Conservation (phyloP, 176 grass and related monocot species). For the Aechmea fasciata region DNA sequence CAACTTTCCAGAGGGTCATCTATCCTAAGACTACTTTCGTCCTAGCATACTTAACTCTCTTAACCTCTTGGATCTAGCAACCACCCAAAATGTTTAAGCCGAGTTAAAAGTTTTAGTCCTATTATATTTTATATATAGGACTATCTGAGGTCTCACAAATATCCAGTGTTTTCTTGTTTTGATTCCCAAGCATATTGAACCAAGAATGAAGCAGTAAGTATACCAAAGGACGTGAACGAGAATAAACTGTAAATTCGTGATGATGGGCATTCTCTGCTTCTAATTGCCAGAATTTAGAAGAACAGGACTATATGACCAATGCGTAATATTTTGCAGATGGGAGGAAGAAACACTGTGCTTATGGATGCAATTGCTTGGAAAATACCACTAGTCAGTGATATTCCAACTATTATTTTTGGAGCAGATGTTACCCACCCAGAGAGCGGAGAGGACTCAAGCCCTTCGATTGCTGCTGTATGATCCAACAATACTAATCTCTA, state of each 20-base stretch:
- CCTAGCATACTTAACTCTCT: no score
- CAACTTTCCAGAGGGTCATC: no score
- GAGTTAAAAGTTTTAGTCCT: no score
- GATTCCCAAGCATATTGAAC: not conserved
- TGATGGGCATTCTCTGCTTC: not conserved
- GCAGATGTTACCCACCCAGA: constrained; percentile 18
- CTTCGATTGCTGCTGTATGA: constrained; percentile 4
- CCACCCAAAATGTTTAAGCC: no score
- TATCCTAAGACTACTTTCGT: no score
- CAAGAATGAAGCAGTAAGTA: not conserved
- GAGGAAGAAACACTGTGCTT: constrained; percentile 23
- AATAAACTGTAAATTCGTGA: not conserved
- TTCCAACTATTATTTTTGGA: constrained; percentile 25
- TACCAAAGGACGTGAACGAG: not conserved
- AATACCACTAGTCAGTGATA: constrained; percentile 18
- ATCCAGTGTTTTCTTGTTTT: no score
- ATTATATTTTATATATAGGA: no score
- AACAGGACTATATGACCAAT: not conserved
- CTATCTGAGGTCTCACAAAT: no score
- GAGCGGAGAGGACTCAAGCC: constrained; percentile 9
- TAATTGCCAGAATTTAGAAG: not conserved
- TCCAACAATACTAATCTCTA: not conserved
- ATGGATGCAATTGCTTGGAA: constrained; percentile 2
- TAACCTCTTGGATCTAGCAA: no score
- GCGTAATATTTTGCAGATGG: constrained; percentile 11